phyloP scores from a whole-genome alignment of 2,329 filamentous ascomycete genomes.

The Colletotrichum agaves region DNA sequence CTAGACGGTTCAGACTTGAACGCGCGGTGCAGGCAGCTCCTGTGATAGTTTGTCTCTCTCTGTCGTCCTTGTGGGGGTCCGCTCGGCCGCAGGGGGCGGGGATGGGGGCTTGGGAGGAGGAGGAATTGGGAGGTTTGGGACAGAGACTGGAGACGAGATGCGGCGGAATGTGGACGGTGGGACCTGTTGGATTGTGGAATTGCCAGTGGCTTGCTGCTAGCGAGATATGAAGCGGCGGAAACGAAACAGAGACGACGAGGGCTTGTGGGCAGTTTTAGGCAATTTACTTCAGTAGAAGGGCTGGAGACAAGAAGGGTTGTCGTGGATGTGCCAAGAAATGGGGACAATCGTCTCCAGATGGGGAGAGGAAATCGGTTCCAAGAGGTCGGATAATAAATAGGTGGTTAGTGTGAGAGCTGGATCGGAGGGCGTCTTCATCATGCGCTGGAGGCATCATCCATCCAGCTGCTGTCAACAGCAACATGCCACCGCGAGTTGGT shows the following conservation, averaged over 20 bases:
- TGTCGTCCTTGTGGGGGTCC: conserved; percentile 33
- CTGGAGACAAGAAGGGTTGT: conserved; percentile 9
- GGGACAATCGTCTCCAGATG: conserved; percentile 11
- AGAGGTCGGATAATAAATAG: conserved; percentile 16
- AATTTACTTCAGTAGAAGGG: not conserved
- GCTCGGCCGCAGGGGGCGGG: conserved; percentile 28
- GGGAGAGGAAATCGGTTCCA: conserved; percentile 21
- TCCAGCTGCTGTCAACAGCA: conserved; percentile 29
- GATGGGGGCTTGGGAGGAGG: conserved; percentile 4
- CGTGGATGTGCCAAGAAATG: conserved; percentile 19
- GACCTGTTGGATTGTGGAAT: not conserved
- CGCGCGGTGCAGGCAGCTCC: conserved; percentile 30
- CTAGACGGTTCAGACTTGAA: conserved; percentile 29
- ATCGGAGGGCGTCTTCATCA: conserved; percentile 19
- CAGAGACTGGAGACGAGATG: conserved; percentile 9
- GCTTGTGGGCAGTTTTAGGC: conserved; percentile 13
- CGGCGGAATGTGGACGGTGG: not conserved
- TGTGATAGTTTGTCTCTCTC: conserved; percentile 32
- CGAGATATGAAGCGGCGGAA: conserved; percentile 19
- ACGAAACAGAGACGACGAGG: conserved; percentile 30
- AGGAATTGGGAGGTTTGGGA: not conserved
- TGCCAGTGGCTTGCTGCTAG: conserved; percentile 15
- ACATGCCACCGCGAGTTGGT: conserved; percentile 13
- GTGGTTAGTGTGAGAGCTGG: not conserved
- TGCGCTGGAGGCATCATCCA: conserved; percentile 27